Evolutionary conservation across 805 yeast species (phyloP).

Genomic region (Ogataea corticis): DNA sequence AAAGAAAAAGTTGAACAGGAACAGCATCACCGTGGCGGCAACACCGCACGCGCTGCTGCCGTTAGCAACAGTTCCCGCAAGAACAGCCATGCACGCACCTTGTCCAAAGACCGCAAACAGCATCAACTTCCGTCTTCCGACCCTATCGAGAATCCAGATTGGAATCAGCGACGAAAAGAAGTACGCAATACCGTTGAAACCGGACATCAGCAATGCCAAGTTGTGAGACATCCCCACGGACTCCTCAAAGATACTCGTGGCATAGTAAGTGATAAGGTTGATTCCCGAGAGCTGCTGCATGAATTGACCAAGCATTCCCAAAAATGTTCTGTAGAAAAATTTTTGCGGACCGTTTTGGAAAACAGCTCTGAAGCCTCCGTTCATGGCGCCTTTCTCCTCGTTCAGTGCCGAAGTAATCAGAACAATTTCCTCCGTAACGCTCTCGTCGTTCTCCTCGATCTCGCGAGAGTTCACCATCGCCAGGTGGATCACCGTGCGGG

Average conservation of each 20-base stretch:
- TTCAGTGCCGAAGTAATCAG: slow-evolving; percentile 46
- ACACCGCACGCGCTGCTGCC: slow-evolving; percentile 43
- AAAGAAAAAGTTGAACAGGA: slow-evolving; percentile 66
- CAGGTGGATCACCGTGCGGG: slow-evolving; percentile 42
- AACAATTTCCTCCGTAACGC: slow-evolving; percentile 36
- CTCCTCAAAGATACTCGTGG: slow-evolving; percentile 57
- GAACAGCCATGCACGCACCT: slow-evolving; percentile 59
- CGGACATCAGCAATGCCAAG: slow-evolving; percentile 39
- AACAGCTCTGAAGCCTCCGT: slow-evolving; percentile 52
- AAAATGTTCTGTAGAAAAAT: slow-evolving; percentile 39
- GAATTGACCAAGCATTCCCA: slow-evolving; percentile 58
- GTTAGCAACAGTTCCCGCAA: slow-evolving; percentile 50
- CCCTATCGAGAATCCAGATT: slow-evolving; percentile 49
- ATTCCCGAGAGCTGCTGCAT: slow-evolving; percentile 75
- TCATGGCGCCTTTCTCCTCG: slow-evolving; percentile 49
- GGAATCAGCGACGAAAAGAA: slow-evolving; percentile 53
- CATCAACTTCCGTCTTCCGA: slow-evolving; percentile 67
- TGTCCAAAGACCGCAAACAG: slow-evolving; percentile 63
- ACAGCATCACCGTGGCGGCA: slow-evolving; percentile 52
- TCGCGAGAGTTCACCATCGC: slow-evolving; percentile 48
- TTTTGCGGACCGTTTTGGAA: slow-evolving; percentile 39
- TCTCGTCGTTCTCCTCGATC: slow-evolving; percentile 30
- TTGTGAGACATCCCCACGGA: slow-evolving; percentile 48
- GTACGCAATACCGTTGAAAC: slow-evolving; percentile 43
- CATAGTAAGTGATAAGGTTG: slow-evolving; percentile 71